phyloP scores from a whole-genome alignment of 2,329 filamentous ascomycete genomes.

The Nothophaeocryptopus gaeumannii region DNA sequence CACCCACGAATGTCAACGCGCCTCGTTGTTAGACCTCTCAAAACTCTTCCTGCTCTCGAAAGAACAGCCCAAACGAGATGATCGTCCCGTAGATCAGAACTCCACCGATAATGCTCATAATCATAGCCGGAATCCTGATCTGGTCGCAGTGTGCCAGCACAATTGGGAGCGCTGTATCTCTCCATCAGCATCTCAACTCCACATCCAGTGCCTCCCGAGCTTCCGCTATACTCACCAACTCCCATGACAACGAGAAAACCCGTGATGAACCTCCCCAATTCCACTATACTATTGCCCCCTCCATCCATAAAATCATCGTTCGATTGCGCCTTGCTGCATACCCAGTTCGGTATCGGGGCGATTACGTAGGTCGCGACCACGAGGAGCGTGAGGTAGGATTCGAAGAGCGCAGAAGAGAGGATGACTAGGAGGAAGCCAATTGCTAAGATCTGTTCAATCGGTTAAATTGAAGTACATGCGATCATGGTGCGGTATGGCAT shows the following conservation, averaged over 20 bases:
- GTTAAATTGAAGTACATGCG: no score
- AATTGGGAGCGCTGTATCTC: slow-evolving; percentile 69
- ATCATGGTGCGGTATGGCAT: slow-evolving; percentile 34
- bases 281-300: slow-evolving; percentile 78
- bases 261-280: slow-evolving; percentile 90
- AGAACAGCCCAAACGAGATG: slow-evolving; percentile 97
- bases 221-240: slow-evolving; percentile 75
- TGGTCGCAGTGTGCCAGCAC: slow-evolving; percentile 83
- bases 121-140: slow-evolving; percentile 80
- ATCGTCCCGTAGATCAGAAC: slow-evolving; percentile 96
- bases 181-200: slow-evolving; percentile 5
- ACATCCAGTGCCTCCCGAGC: no score
- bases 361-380: slow-evolving; percentile 95
- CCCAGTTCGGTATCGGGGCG: slow-evolving; percentile 94
- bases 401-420: slow-evolving; percentile 91
- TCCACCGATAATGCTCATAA: slow-evolving; percentile 92
- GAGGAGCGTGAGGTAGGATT: slow-evolving; percentile 90
- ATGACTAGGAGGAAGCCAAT: slow-evolving; percentile 99
- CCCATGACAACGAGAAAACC: slow-evolving; percentile 97
- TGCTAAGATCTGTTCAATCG: slow-evolving; percentile 67
- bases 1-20: no score
- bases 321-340: slow-evolving; percentile 82
- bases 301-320: slow-evolving; percentile 95
- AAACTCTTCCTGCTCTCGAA: slow-evolving; percentile 96
- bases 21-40: slow-evolving; percentile 40